A percentile compares a stretch with the other conserved stretches of the same genome.
phyloP scores from a whole-genome alignment of 2,329 filamentous ascomycete genomes.

The Colletotrichum sidae region DNA sequence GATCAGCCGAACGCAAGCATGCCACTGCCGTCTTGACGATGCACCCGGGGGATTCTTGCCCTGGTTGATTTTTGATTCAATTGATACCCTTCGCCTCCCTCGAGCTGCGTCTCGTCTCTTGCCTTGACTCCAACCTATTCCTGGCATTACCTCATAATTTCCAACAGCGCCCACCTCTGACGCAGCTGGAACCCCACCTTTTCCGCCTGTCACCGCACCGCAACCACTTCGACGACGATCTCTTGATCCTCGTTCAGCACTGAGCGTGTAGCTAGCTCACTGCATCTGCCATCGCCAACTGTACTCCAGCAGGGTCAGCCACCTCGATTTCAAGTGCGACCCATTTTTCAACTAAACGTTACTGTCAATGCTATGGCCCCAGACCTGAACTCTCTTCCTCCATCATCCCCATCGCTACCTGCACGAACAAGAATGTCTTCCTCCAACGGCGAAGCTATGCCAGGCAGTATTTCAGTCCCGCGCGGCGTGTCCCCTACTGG shows the following conservation, averaged over 20 bases:
- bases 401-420: constrained; percentile 28
- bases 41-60: no score
- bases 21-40: no score
- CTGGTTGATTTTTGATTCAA: no score
- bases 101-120: neutral
- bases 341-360: neutral
- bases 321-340: constrained; percentile 4
- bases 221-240: constrained; percentile 26
- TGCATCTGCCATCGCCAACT: neutral
- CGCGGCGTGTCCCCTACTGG: constrained; percentile 66
- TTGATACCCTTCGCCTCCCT: no score
- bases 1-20: no score
- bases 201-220: constrained; percentile 22
- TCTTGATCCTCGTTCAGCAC: constrained; percentile 3
- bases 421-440: constrained; percentile 36
- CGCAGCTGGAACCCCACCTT: constrained; percentile 33
- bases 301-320: neutral
- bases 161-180: constrained; percentile 30
- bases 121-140: constrained; percentile 1
- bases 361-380: constrained; percentile 31
- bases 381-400: constrained; percentile 36
- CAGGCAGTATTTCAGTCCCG: constrained; percentile 21
- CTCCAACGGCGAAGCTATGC: constrained; percentile 36
- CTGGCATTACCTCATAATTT: constrained; percentile 30
- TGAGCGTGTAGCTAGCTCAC: neutral